A percentile compares a stretch with the other conserved stretches of the same genome.
These are phyloP conservation scores for Nigrospora osmanthi DNA, from an alignment of 2,329 filamentous ascomycete genomes.

Conservation along the genomic window DNA sequence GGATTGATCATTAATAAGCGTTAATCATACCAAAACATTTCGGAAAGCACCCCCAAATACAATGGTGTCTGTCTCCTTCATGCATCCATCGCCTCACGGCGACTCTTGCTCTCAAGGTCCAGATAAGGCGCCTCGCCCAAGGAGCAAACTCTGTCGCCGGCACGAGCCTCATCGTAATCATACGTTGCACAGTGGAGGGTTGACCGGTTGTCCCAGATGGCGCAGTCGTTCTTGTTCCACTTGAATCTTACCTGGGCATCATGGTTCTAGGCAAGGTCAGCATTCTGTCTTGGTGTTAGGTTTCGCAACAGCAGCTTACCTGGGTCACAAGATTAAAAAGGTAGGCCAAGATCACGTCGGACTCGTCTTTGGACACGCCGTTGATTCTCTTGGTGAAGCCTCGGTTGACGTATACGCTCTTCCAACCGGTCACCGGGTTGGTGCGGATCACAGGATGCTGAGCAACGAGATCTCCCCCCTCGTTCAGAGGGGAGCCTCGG, in stretches of 20 bases:
- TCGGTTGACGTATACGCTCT: constrained; percentile 41
- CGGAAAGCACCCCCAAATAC: too few species aligned
- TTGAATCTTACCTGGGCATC: constrained; percentile 48
- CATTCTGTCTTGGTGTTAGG: too few species aligned
- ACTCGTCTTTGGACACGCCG: constrained; percentile 45
- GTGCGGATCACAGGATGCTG: constrained; percentile 49
- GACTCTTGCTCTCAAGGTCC: constrained; percentile 32
- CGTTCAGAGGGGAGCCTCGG: constrained; percentile 49
- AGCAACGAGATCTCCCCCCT: constrained; percentile 41
- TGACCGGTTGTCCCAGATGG: constrained; percentile 60
- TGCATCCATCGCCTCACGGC: constrained; percentile 27
- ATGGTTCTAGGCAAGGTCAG: constrained; percentile 44
- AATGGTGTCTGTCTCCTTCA: not conserved
- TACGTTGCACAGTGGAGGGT: constrained; percentile 48
- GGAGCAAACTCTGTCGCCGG: constrained; percentile 36
- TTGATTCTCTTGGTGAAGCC: constrained; percentile 48
- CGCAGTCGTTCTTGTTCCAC: constrained; percentile 44
- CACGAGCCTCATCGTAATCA: constrained; percentile 45
- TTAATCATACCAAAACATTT: too few species aligned
- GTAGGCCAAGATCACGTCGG: constrained; percentile 39
- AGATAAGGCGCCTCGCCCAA: constrained; percentile 40
- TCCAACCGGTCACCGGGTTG: constrained; percentile 54
- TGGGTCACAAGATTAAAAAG: constrained; percentile 39
- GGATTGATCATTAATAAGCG: too few species aligned
- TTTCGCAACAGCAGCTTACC: not conserved